These are phyloP conservation scores for Xylariales sp. DNA, from an alignment of 2,329 filamentous ascomycete species.

Conservation along the genomic window DNA sequence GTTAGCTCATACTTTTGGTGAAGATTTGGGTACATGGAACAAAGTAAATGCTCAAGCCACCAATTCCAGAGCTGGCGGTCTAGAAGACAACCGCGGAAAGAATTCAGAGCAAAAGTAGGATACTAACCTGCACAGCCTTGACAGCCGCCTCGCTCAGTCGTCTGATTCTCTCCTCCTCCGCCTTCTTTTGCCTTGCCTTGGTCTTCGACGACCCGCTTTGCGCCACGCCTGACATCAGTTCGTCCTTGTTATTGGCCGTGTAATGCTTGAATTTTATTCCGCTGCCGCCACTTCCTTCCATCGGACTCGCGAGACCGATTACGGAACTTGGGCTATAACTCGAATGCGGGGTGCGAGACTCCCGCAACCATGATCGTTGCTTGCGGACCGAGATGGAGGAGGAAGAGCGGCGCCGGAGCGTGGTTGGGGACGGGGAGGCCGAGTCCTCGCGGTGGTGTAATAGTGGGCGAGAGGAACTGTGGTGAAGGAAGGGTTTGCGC, in stretches of 20 bases:
- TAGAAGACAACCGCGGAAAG: too few relatives aligned
- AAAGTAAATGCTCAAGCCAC: too few relatives aligned
- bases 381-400: constrained; percentile 29
- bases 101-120: too few relatives aligned
- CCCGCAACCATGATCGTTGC: constrained; percentile 31
- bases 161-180: constrained; percentile 72
- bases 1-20: too few relatives aligned
- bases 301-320: constrained; percentile 9
- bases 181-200: constrained; percentile 85
- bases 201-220: constrained; percentile 91
- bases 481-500: constrained; percentile 38
- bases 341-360: constrained; percentile 9
- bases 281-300: constrained; percentile 24
- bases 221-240: constrained; percentile 84
- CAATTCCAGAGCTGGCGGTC: too few relatives aligned
- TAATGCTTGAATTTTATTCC: constrained; percentile 77
- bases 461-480: constrained; percentile 20
- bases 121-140: constrained; percentile 63
- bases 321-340: background rate
- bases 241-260: constrained; percentile 71
- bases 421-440: constrained; percentile 33
- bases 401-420: constrained; percentile 16
- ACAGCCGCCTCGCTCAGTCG: constrained; percentile 64
- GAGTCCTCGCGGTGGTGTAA: constrained; percentile 20
- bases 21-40: too few relatives aligned